Conservation (phyloP, 2,329 filamentous ascomycete genomes). For the Stagonosporopsis cucurbitacearum region DNA sequence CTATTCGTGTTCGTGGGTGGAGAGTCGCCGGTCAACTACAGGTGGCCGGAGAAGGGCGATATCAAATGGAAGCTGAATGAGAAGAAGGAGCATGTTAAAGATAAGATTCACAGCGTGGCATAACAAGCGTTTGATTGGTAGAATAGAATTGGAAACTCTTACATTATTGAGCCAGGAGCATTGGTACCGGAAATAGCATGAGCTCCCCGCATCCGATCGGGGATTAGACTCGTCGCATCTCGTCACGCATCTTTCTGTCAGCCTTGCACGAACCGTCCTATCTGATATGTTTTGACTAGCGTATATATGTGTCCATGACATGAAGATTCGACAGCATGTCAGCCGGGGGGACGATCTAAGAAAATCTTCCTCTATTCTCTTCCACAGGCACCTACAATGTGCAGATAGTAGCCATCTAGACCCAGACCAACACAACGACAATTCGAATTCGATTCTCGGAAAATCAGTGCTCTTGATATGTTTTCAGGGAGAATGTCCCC, state of each 20-base stretch:
- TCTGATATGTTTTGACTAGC: not conserved
- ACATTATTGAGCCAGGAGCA: not conserved
- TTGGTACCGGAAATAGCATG: conserved; percentile 13
- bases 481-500: not conserved
- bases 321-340: not conserved
- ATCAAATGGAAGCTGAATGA: conserved; percentile 26
- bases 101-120: conserved; percentile 20
- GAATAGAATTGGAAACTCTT: not conserved
- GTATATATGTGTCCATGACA: not conserved
- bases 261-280: not conserved
- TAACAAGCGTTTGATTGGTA: not conserved
- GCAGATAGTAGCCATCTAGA: not conserved
- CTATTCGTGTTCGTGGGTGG: conserved; percentile 41
- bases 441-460: not conserved
- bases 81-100: conserved; percentile 25
- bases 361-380: not conserved
- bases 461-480: not conserved
- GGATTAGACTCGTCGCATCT: not conserved
- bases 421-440: not conserved
- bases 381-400: not conserved
- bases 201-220: conserved; percentile 11
- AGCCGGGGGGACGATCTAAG: not conserved
- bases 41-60: conserved; percentile 35
- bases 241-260: not conserved
- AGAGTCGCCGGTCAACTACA: conserved; percentile 41